These are phyloP conservation scores for Musa balbisiana DNA, from an alignment of 202 grass and related monocot species.

Conservation along the genomic window DNA sequence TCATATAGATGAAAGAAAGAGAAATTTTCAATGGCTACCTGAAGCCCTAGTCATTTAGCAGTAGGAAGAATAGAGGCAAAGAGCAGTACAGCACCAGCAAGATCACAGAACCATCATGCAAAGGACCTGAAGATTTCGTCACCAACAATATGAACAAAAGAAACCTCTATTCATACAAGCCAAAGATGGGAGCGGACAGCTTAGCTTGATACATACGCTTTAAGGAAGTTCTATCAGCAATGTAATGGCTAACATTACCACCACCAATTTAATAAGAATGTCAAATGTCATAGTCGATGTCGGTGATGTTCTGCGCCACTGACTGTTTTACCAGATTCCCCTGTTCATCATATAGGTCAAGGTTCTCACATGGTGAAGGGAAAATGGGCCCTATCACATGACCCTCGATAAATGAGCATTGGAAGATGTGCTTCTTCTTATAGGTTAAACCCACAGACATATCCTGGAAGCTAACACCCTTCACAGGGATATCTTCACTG, in stretches of 20 bases:
- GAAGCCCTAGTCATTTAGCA: too few relatives aligned
- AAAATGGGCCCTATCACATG: conserved; percentile 14
- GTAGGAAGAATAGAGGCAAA: too few relatives aligned
- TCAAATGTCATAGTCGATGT: conserved; percentile 18
- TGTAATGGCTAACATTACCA: background rate
- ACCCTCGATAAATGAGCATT: conserved; percentile 12
- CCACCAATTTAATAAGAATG: background rate
- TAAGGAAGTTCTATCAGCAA: too few relatives aligned
- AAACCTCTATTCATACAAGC: background rate
- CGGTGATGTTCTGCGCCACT: background rate
- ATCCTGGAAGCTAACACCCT: conserved; percentile 1
- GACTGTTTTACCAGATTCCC: conserved; percentile 2
- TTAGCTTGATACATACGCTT: background rate
- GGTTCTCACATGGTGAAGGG: conserved; percentile 16
- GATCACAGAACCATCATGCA: background rate
- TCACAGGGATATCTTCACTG: conserved; percentile 12
- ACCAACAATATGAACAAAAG: background rate
- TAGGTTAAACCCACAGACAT: conserved; percentile 16
- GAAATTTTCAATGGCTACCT: too few relatives aligned
- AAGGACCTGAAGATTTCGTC: background rate
- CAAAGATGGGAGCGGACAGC: background rate
- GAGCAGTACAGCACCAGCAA: background rate
- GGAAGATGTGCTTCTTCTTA: conserved; percentile 23
- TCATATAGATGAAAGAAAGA: too few relatives aligned
- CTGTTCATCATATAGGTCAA: conserved; percentile 12